Evolutionary conservation across 202 grass and related monocot species (phyloP), one percentile per base, ranked within the genome.

Genomic region (Elaeis oleifera): DNA sequence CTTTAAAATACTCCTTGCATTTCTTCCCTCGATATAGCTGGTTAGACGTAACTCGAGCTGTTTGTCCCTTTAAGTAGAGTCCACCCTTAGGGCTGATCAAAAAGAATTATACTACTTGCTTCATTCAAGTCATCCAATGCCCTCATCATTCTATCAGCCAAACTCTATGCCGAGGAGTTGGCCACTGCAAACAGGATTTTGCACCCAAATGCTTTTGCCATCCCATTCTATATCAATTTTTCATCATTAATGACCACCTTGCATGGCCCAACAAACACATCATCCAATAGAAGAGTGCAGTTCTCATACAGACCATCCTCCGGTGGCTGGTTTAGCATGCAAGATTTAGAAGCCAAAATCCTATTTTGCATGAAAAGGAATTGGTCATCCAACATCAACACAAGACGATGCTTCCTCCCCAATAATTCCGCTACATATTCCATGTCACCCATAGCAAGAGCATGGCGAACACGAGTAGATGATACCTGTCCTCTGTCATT

Each of bases 401-500:
- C 25, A 72, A 99, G 82, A 18, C 88, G 88, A 62, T 99, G 94
- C 77, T 80, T 99, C 73, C 94, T 81, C 62, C 94, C 94, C 52
- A 99, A 63, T 54, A 99, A 81, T 55, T 99, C 75, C 3, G 61
- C 76, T 23, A 92, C 94, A 44, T 92, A 92, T 59, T 90, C 85
- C 65, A 99, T 89, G 58, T 89, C 88, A 27, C 94, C 94, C 65
- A 89, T 74, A 51, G 65, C 83, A 56, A 99, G 90, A 15, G 94
- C 94, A 68, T 86, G 74, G 19, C 94, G 94, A 70, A 92, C 88
- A 68, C 82, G 82, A 61, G 83, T 92, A 29, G 88, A 99, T 63
- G 94, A 99, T 28, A 99, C 94, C 62, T 99, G 94, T 53, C 85
- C 85, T 68, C 86, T 78, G 60, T 99, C 88, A 3, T 75, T 84